Conservation (phyloP, 441 rosid species). For the Populus hybrid region DNA sequence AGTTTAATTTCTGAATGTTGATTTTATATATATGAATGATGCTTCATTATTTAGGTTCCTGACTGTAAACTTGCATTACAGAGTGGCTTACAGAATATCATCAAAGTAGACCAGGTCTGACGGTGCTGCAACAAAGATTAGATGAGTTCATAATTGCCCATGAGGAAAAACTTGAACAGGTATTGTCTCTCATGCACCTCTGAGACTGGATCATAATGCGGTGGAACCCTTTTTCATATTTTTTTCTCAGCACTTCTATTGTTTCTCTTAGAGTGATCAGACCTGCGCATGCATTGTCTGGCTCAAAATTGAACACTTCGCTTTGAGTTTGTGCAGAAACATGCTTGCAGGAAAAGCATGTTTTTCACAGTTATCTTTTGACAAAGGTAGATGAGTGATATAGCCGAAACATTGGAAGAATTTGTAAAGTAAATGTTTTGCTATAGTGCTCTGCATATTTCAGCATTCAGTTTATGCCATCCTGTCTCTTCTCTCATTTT, state of each 20-base stretch:
- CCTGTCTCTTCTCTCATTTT: background rate
- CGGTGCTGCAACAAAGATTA: constrained; percentile 66
- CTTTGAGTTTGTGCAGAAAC: background rate
- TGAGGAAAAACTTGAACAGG: constrained; percentile 77
- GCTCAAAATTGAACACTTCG: background rate
- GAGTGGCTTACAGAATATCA: constrained; percentile 78
- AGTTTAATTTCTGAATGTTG: background rate
- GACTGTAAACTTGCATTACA: constrained; percentile 32
- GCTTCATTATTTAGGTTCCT: constrained; percentile 7
- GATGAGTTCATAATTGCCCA: constrained; percentile 77
- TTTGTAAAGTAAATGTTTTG: background rate
- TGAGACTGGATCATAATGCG: background rate
- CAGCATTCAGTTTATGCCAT: background rate
- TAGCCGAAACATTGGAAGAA: background rate
- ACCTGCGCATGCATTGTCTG: background rate
- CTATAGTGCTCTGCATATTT: background rate
- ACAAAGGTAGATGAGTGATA: background rate
- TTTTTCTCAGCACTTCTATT: background rate
- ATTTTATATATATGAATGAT: background rate
- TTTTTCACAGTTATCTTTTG: background rate
- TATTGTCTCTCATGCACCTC: constrained; percentile 15
- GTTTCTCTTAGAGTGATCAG: background rate
- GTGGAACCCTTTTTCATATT: background rate
- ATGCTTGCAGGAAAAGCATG: background rate
- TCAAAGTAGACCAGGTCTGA: constrained; percentile 72